Percentiles rank a stretch among this genome's conserved stretches.
Evolutionary conservation across 805 yeast genomes (phyloP).

Genomic region (Ogataea saltuana): DNA sequence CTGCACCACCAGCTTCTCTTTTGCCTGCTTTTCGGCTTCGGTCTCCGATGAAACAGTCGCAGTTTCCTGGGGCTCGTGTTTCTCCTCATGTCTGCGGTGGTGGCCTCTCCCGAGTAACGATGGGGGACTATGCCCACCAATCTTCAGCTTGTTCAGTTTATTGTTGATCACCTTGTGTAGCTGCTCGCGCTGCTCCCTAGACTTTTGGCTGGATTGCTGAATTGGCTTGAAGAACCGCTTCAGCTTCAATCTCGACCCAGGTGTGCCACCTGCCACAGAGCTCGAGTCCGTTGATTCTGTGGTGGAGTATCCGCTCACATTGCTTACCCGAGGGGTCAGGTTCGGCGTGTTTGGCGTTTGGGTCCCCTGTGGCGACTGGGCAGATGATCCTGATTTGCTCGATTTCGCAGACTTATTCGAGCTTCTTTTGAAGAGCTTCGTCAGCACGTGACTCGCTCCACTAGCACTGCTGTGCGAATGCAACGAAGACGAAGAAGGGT

Average conservation of each 20-base stretch:
- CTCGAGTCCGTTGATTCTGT: conserved; percentile 21
- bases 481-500: conserved; percentile 19
- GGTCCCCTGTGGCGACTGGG: conserved; percentile 9
- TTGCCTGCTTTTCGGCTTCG: conserved; percentile 1
- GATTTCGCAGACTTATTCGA: conserved; percentile 14
- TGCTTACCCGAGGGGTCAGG: conserved; percentile 19
- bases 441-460: conserved; percentile 18
- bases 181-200: conserved; percentile 23
- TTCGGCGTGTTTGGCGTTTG: conserved; percentile 20
- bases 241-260: conserved; percentile 33
- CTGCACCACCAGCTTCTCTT: conserved; percentile 25
- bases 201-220: conserved; percentile 11
- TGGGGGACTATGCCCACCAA: conserved; percentile 6
- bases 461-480: conserved; percentile 15
- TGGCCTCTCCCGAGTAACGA: conserved; percentile 6
- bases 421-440: conserved; percentile 18
- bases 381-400: conserved; percentile 2
- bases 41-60: not conserved
- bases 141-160: conserved; percentile 22
- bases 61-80: not conserved
- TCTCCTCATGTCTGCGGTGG: conserved; percentile 3
- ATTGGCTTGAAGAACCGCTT: conserved; percentile 46
- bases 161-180: conserved; percentile 21
- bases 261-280: not conserved
- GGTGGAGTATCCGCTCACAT: conserved; percentile 19